Percentiles rank a stretch among this genome's conserved stretches.
Evolutionary conservation across 495 filamentous ascomycete species (phyloP).

Genomic region (Amphirosellinia nigrospora): DNA sequence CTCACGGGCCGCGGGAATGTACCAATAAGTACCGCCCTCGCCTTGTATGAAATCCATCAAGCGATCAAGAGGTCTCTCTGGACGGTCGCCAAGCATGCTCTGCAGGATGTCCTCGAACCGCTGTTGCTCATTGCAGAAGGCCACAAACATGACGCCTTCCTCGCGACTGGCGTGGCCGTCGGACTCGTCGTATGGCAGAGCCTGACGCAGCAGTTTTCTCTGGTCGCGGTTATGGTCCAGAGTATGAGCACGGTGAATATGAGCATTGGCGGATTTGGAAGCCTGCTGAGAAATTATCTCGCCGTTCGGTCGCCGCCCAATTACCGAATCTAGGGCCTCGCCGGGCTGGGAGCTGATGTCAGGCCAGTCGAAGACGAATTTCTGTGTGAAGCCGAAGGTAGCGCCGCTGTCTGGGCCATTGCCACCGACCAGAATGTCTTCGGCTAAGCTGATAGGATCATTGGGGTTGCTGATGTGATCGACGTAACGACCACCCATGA

Average conservation of each 20-base stretch:
- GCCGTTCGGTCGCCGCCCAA: constrained; percentile 25
- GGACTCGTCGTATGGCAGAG: constrained; percentile 22
- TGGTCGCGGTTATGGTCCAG: constrained; percentile 25
- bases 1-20: constrained; percentile 25
- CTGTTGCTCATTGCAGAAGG: constrained; percentile 35
- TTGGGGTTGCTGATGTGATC: constrained; percentile 31
- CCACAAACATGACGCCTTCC: constrained; percentile 34
- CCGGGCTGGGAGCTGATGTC: constrained; percentile 24
- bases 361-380: constrained; percentile 26
- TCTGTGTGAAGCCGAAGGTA: constrained; percentile 26
- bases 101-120: constrained; percentile 31
- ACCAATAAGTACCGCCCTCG: constrained; percentile 22
- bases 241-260: constrained; percentile 24
- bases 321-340: constrained; percentile 17
- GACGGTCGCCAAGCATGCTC: constrained; percentile 30
- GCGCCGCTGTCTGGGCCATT: constrained; percentile 7
- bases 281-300: constrained; percentile 29
- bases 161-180: constrained; percentile 26
- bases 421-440: constrained; percentile 23
- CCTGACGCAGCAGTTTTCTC: constrained; percentile 28
- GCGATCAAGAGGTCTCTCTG: constrained; percentile 28
- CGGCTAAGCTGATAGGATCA: constrained; percentile 28
- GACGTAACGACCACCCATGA: constrained; percentile 27
- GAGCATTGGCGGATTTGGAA: constrained; percentile 1
- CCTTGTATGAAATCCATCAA: constrained; percentile 28